These are phyloP conservation scores for Fusarium sp. DNA, from an alignment of 2,329 filamentous ascomycete species.

Conservation along the genomic window DNA sequence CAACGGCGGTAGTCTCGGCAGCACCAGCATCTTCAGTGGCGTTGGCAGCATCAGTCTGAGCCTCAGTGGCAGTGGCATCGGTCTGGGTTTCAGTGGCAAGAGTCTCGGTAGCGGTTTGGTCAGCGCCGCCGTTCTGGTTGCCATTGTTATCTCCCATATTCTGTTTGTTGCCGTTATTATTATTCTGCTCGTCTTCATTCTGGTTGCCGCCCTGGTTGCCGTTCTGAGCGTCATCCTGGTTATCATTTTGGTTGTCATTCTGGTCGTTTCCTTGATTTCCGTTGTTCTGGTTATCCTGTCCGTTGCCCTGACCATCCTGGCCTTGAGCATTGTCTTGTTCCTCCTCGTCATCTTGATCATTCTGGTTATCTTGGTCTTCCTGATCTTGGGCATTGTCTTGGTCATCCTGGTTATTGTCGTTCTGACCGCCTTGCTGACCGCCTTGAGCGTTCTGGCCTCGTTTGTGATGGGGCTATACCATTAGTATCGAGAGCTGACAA, in stretches of 20 bases:
- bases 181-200: neutral
- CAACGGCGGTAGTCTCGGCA: neutral
- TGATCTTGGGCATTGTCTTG: neutral
- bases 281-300: neutral
- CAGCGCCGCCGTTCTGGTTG: neutral
- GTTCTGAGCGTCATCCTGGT: neutral
- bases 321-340: neutral
- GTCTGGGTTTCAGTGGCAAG: neutral
- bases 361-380: neutral
- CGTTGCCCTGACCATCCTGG: neutral
- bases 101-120: neutral
- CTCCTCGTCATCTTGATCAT: neutral
- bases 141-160: neutral
- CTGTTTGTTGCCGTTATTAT: neutral
- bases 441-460: neutral
- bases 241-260: neutral
- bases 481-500: fast-evolving
- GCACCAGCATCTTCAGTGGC: neutral
- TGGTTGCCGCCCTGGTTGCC: neutral
- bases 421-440: neutral
- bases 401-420: neutral
- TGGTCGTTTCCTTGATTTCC: neutral
- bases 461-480: neutral
- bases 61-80: neutral
- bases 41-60: neutral